Conservation (phyloP, 257 asterid species). For the Nicotiana otophora region DNA sequence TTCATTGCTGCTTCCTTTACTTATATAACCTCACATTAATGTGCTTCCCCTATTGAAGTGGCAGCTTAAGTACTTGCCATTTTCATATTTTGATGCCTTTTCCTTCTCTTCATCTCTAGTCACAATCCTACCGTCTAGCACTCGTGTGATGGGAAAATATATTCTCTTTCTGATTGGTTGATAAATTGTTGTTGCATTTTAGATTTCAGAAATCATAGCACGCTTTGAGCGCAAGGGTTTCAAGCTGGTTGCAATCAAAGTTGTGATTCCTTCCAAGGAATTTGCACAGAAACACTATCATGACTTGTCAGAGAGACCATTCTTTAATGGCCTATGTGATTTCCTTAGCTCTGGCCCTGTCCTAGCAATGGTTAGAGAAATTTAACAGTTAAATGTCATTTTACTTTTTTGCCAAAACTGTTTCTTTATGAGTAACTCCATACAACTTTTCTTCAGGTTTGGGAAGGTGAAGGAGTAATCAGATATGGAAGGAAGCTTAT, state of each 20-base stretch:
- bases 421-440: background rate
- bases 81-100: background rate
- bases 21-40: background rate
- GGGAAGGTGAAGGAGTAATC: constrained; percentile 99
- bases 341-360: constrained; percentile 99
- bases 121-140: background rate
- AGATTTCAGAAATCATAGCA: constrained; percentile 89
- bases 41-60: background rate
- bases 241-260: constrained; percentile 86
- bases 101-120: background rate
- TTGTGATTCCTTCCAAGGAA: constrained; percentile 79
- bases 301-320: constrained; percentile 91
- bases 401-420: background rate
- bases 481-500: constrained; percentile 91
- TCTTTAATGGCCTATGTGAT: constrained; percentile 88
- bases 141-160: background rate
- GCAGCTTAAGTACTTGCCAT: background rate
- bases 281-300: constrained; percentile 90
- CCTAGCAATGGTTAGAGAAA: constrained; percentile 75
- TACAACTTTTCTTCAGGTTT: constrained; percentile 46
- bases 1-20: background rate
- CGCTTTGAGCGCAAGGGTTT: constrained; percentile 94
- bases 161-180: constrained; percentile 8
- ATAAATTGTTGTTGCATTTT: constrained; percentile 19
- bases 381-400: background rate